Evolutionary conservation across 2,329 filamentous ascomycete species (phyloP), one percentile per base, ranked within the genome.

Genomic region (Colletotrichum tofieldiae): DNA sequence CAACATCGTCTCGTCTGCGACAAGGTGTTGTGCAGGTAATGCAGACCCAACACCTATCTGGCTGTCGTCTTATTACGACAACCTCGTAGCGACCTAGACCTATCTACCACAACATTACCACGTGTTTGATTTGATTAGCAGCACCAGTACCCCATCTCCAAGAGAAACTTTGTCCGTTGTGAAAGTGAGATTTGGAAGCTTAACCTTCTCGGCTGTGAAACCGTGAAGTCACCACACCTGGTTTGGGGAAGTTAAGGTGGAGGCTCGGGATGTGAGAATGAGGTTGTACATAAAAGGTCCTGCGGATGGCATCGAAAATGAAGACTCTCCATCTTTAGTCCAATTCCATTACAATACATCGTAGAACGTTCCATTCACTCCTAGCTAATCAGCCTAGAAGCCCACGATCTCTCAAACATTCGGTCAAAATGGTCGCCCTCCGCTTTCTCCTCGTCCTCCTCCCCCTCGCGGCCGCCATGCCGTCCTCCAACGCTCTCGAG

Each of bases 391-490:
- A 6, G 20, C 9, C 20, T n/a, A 3, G 5, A 37, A n/a, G 6
- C 32, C 11, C 5, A 55, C 5, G 29, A 26, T 9, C 29, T 3
- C 20, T 37, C 8, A 18, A 59, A 23, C 7, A 37, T 9, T 5
- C 7, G 37, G 11, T 18, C 4, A 58, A 26, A 3, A 71, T 71
- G 68, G 56, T 71, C 3, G 56, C 56, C 9, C 2, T 67, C 14
- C 55, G 56, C 37, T 39, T 37, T 3, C 6, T 67, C 0, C 49
- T 71, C 1, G 49, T 41, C 26, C 56, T 71, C 1, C 39, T 71
- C 2, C 56, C 68, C 8, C 43, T 71, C 14, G 68, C 64, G 41
- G 64, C 43, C 3, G 64, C 68, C 12, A 43, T 61, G 49, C 68
- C 68, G 9, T 51, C 68, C 4, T 51, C 32, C 6, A 8, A 51